A percentile compares a stretch with the other conserved stretches of the same genome.
These are phyloP conservation scores for Pestalotiopsis sp. DNA, from an alignment of 2,329 filamentous ascomycete species.

Conservation along the genomic window DNA sequence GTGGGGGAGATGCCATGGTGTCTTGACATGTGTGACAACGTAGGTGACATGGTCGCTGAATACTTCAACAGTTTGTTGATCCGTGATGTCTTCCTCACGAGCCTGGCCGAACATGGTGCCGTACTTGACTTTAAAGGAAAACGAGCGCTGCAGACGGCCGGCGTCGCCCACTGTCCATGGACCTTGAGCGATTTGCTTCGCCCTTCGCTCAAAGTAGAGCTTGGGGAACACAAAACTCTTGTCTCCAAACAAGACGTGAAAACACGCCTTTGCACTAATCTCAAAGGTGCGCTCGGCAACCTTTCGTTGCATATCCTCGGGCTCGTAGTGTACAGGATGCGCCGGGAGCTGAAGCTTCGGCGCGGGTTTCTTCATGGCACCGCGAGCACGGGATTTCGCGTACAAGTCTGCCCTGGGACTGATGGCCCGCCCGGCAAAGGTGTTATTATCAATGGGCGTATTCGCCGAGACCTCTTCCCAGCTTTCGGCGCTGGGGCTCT, in stretches of 20 bases:
- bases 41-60: constrained; percentile 74
- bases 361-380: constrained; percentile 36
- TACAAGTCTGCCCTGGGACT: constrained; percentile 34
- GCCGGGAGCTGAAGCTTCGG: constrained; percentile 80
- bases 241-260: constrained; percentile 95
- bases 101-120: constrained; percentile 64
- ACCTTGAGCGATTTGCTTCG: constrained; percentile 78
- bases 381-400: constrained; percentile 35
- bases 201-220: constrained; percentile 80
- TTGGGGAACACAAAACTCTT: constrained; percentile 93
- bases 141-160: constrained; percentile 72
- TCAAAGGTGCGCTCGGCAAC: constrained; percentile 82
- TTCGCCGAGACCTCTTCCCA: constrained; percentile 79
- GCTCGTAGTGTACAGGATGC: constrained; percentile 80
- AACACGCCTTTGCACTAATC: constrained; percentile 89
- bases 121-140: constrained; percentile 75
- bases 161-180: constrained; percentile 77
- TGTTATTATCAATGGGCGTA: constrained; percentile 60
- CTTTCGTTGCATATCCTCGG: constrained; percentile 74
- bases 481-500: constrained; percentile 78
- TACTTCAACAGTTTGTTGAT: constrained; percentile 84
- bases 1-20: constrained; percentile 83
- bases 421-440: constrained; percentile 40
- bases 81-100: constrained; percentile 64
- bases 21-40: constrained; percentile 62